Base-by-base conservation (phyloP, 768 basidiomycete genomes). In the Agrocybe pediades region DNA sequence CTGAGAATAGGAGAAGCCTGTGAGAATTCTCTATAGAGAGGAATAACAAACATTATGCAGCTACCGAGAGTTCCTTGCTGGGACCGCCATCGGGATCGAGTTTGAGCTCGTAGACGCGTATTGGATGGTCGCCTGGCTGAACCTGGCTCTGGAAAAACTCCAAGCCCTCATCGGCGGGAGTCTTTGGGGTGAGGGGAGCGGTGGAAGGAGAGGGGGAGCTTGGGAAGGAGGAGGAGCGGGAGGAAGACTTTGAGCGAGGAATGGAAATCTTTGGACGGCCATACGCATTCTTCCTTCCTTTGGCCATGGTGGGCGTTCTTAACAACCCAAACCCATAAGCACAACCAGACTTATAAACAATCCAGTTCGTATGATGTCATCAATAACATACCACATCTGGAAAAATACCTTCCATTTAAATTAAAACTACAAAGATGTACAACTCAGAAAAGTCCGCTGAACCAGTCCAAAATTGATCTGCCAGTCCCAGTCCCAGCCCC, bases 1-100 rank as follows among this genome's bases (percentile, higher is more conserved):
- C 97, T 98, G 55, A 24, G 4, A 57, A 39, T 3, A 20, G 16
- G 33, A 52, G 53, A 41, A 46, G 36, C 57, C 20, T 59, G 55
- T 25, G 59, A 36, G 47, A 13, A 40, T 17, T 30, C 44, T 24
- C 46, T 27, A 53, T 29, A 52, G 13, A 16, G 48, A 26, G 36
- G 30, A 23, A 46, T 7, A 21, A 30, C 6, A 41, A 23, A 16
- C 25, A 29, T 4, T 19, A 20, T 19, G 27, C 13, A 78, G 88
- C 65, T 61, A 93, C 96, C 60, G 89, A 85, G 73, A 87, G 83
- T 61, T 90, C 86, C 70, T 91, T 88, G 66, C 79, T 82, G 1
- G 97, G 96, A 15, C 92, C 92, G 40, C 97, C 97, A 72, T 98
- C 92, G 13, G 87, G 79, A 65, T 94, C 93, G 29, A 99, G 79